These are phyloP conservation scores for Juglanconis oblonga DNA, from an alignment of 2,329 filamentous ascomycete genomes.

Conservation along the genomic window DNA sequence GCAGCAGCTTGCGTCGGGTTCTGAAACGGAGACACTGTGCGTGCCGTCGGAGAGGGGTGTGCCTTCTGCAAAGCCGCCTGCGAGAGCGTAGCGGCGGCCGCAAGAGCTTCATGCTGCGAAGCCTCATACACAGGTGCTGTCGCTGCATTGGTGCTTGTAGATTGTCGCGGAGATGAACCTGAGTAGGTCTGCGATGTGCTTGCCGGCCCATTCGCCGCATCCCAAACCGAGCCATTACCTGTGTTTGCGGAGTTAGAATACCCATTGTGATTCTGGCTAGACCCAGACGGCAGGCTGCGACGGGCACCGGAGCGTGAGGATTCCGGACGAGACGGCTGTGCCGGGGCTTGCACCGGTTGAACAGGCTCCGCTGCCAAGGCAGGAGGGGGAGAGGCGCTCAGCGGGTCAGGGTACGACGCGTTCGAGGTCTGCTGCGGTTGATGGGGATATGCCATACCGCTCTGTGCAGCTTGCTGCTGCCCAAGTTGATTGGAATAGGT, in stretches of 20 bases:
- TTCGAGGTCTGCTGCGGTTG: slow-evolving; percentile 8
- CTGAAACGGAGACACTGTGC: slow-evolving; percentile 28
- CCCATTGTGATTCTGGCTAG: neutral
- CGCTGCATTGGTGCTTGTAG: neutral
- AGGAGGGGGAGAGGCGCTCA: neutral
- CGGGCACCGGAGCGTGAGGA: neutral
- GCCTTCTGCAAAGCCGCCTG: slow-evolving; percentile 24
- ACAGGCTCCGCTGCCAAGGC: neutral
- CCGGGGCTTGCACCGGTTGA: slow-evolving; percentile 2
- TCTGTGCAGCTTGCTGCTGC: neutral
- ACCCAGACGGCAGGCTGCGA: slow-evolving; percentile 16
- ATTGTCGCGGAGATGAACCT: neutral
- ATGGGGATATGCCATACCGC: slow-evolving; percentile 6
- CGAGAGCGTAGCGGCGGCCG: slow-evolving; percentile 19
- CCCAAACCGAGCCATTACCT: slow-evolving; percentile 14
- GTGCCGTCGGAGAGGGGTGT: slow-evolving; percentile 29
- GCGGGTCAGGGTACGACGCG: neutral
- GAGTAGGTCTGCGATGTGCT: neutral
- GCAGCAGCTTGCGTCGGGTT: slow-evolving; percentile 14
- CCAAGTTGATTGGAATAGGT: neutral
- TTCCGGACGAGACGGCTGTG: neutral
- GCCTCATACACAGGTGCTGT: slow-evolving; percentile 3
- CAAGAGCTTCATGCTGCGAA: slow-evolving; percentile 11
- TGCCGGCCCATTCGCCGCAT: slow-evolving; percentile 13
- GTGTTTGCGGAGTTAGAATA: neutral